Evolutionary conservation across 2,329 filamentous ascomycete genomes (phyloP).

Genomic region (Pleochaeta shiraiana): DNA sequence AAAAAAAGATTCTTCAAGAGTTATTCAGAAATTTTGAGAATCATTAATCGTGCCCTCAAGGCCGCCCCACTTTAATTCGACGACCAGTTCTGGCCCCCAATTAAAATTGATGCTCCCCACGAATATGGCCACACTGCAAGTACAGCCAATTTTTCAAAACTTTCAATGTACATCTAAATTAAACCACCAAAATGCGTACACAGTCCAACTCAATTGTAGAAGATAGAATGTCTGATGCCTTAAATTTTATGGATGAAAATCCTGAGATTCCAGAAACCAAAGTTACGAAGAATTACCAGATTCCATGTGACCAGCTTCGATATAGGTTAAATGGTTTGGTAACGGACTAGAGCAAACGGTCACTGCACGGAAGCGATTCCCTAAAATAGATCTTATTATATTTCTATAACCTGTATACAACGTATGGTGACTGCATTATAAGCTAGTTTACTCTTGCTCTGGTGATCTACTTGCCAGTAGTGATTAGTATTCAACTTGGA

Average conservation of each 20-base stretch:
- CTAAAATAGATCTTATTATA: too few species aligned
- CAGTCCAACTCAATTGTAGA: not conserved
- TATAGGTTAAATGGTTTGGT: too few species aligned
- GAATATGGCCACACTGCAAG: not conserved
- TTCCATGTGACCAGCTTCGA: not conserved
- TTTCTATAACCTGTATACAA: too few species aligned
- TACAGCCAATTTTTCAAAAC: not conserved
- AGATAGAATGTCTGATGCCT: not conserved
- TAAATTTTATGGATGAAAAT: not conserved
- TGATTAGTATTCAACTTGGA: too few species aligned
- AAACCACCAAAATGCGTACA: not conserved
- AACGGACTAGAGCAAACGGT: too few species aligned
- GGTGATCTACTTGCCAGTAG: too few species aligned
- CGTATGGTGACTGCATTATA: too few species aligned
- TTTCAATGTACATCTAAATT: not conserved
- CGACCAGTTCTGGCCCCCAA: not conserved
- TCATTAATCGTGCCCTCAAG: not conserved
- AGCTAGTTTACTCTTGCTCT: too few species aligned
- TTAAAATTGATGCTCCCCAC: not conserved
- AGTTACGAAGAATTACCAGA: not conserved
- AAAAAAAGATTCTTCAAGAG: too few species aligned
- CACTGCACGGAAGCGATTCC: too few species aligned
- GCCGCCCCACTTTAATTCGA: not conserved
- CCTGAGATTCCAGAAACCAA: not conserved
- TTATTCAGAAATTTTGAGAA: too few species aligned